Conservation (phyloP, 345 rosid species). For the Syzygium aromaticum region DNA sequence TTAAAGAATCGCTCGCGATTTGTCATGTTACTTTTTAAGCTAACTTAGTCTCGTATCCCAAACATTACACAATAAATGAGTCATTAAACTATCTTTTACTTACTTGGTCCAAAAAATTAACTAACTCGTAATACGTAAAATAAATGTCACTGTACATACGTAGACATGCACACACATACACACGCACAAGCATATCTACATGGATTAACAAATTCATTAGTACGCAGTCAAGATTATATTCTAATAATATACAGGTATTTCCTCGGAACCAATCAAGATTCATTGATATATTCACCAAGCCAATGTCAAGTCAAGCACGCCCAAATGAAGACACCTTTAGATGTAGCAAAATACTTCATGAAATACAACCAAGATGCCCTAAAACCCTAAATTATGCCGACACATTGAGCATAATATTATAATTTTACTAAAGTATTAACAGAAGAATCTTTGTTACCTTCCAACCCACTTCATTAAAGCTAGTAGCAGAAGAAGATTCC, state of each 20-base stretch:
- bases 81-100: background rate
- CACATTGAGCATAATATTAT: background rate
- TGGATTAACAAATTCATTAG: too few relatives aligned
- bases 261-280: background rate
- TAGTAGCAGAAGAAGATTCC: conserved; percentile 55
- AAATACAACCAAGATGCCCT: background rate
- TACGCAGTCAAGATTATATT: background rate
- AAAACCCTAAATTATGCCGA: background rate
- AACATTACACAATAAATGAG: background rate
- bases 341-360: background rate
- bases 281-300: background rate
- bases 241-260: background rate
- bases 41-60: too few relatives aligned
- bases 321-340: background rate
- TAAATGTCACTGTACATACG: background rate
- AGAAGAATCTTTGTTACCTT: conserved; percentile 66
- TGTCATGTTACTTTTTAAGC: too few relatives aligned
- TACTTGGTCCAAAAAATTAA: background rate
- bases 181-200: too few relatives aligned
- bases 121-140: background rate
- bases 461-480: conserved; percentile 70
- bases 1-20: background rate
- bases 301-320: background rate
- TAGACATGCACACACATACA: too few relatives aligned
- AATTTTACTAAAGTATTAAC: background rate